Base-by-base conservation (phyloP, 495 filamentous ascomycete genomes). In the Trichoderma reesei region DNA sequence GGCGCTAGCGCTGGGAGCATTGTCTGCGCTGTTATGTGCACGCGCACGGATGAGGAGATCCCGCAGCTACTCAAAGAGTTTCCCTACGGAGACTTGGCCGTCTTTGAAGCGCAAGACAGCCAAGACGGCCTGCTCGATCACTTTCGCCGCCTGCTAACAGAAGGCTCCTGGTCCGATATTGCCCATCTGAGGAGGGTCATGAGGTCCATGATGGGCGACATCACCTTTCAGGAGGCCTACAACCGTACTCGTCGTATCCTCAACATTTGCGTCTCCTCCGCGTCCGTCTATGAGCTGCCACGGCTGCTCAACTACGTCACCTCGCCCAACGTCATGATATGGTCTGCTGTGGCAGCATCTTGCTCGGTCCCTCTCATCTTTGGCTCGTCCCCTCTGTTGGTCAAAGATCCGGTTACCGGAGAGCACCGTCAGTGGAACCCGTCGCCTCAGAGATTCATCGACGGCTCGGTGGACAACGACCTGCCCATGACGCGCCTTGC, bases 1-100 rank as follows among this genome's bases (percentile, higher is more conserved):
- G 93, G 93, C 7, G 89, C 92, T 0, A 96, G 91, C 1, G 93
- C 93, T 3, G 93, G 93, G n/a, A 93, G 90, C 66, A 96, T 98
- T 59, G 90, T 97, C 34, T 91, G 86, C 65, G 82, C 92, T 0
- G 90, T 97, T 0, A 78, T 96, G 51, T 96, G 93, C 73, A 90
- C 87, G 1, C 83, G 88, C 46, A 90, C 86, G 6, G 92, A 98
- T 64, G 90, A 90, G 37, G 92, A 97, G 72, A 83, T 96, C 2
- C 89, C 90, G 1, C 78, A 75, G 0, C 74, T 95, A 7, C 74
- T 98, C 46, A 76, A 85, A 5, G 79, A 80, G 4, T 96, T 96
- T 67, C 86, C 88, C 3, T 84, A 90, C 67, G 91, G 91, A 5
- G 88, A 96, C 66, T 78, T 98, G 56, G 82, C 83, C 33, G 92